Evolutionary conservation across 306 rosid species (phyloP).

Genomic region (Fragaria iinumae): DNA sequence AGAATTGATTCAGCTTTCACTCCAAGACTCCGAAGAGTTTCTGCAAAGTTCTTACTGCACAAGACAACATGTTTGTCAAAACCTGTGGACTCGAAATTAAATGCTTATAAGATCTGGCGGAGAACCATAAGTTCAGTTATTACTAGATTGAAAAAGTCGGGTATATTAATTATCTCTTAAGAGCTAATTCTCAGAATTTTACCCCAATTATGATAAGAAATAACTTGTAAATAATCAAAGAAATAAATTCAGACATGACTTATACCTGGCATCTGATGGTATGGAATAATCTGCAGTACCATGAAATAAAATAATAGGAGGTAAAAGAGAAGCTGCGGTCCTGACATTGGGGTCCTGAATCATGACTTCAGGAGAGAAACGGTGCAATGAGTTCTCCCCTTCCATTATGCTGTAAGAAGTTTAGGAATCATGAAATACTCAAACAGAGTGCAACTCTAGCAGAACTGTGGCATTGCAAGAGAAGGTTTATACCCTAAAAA

Average conservation of each 20-base stretch:
- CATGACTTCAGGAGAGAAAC: slow-evolving; percentile 82
- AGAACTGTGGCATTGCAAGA: slow-evolving; percentile 18
- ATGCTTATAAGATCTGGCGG: background rate
- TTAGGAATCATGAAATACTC: slow-evolving; percentile 18
- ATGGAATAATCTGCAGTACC: slow-evolving; percentile 93
- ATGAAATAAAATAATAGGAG: slow-evolving; percentile 67
- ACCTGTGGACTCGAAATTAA: background rate
- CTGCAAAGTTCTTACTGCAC: slow-evolving; percentile 71
- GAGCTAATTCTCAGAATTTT: background rate
- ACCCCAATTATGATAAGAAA: background rate
- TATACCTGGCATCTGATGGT: slow-evolving; percentile 82
- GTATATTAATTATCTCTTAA: background rate
- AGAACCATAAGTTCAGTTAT: background rate
- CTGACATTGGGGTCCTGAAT: slow-evolving; percentile 64
- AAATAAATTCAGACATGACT: slow-evolving; percentile 21
- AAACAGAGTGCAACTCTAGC: slow-evolving; percentile 12
- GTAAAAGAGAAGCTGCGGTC: slow-evolving; percentile 67
- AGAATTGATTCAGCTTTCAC: slow-evolving; percentile 65
- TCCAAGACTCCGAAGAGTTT: slow-evolving; percentile 69
- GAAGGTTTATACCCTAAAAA: slow-evolving; percentile 52
- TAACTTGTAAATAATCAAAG: background rate
- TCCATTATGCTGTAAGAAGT: slow-evolving; percentile 83
- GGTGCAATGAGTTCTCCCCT: slow-evolving; percentile 77
- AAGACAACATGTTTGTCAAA: slow-evolving; percentile 22
- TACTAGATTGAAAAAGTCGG: background rate